Percentiles rank a stretch among this genome's conserved stretches.
phyloP scores from a whole-genome alignment of 192 early-diverging fungal species.

The Funneliformis mosseae region DNA sequence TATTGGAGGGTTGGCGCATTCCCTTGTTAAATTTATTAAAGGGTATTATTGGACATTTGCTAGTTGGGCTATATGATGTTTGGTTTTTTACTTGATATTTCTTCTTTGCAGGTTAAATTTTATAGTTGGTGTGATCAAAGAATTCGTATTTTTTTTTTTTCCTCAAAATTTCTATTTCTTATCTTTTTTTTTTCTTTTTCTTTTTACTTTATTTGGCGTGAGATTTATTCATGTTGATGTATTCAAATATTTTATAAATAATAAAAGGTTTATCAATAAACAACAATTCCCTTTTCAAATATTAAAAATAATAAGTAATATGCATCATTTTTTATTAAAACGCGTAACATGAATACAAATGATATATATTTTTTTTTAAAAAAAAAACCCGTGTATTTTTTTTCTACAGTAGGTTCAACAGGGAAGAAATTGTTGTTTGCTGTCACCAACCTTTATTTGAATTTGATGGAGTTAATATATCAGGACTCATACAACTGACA shows the following conservation, averaged over 20 bases:
- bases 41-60: too few relatives aligned
- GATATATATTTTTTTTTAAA: too few relatives aligned
- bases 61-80: too few relatives aligned
- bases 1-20: neutral
- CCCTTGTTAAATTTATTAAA: neutral
- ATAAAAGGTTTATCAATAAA: conserved; percentile 29
- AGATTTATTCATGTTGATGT: neutral
- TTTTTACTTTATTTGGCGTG: neutral
- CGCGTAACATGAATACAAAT: too few relatives aligned
- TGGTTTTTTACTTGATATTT: too few relatives aligned
- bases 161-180: neutral
- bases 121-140: neutral
- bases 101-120: too few relatives aligned
- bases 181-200: neutral
- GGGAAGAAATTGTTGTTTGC: neutral
- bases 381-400: too few relatives aligned
- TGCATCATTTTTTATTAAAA: too few relatives aligned
- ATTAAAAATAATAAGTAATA: too few relatives aligned
- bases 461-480: conserved; percentile 13
- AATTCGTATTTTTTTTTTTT: neutral
- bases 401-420: too few relatives aligned
- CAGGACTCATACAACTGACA: conserved; percentile 20
- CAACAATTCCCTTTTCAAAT: neutral
- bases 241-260: conserved; percentile 11
- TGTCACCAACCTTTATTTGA: neutral